Base-by-base conservation (phyloP, 192 early-diverging fungal species). In the Backusella parvicylindrica region DNA sequence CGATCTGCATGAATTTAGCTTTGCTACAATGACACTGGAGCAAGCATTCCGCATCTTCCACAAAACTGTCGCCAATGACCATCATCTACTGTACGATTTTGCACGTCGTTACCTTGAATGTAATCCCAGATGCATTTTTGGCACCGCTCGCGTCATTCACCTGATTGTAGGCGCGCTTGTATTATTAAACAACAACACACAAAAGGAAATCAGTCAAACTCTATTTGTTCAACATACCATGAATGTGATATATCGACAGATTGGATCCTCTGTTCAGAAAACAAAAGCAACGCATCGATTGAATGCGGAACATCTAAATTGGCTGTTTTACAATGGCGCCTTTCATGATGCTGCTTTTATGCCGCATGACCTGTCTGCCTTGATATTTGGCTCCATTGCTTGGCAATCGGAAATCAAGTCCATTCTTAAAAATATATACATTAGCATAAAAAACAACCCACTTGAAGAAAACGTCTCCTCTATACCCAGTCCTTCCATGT, bases 31-130 rank as follows among this genome's bases (percentile, higher is more conserved):
- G 38, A 73, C 50, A 1, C 18, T 81, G 0, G 79, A 81, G 49
- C 64, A 76, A n/a, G 79, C 74, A 15, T 76, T 80, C 18, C 43
- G 79, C 77, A 63, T 72, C 12, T 78, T 98, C 56, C 95, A 95
- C 72, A 78, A 83, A 66, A 91, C 93, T 31, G 81, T 97, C 0
- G 85, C 88, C 21, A 93, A 67, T 94, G 91, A n/a, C 16, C 96
- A 98, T 77, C 88, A 95, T 12, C 95, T 98, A 78, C 88, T 93
- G 35, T 89, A 98, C 43, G 96, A 96, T 77, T 92, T 98, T 83
- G 85, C 96, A 12, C 78, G 84, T 64, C 86, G 93, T 0, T 98
- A 91, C 80, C 91, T 89, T 75, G 90, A 91, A 40, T 98, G 95
- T 79, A 97, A 98, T 76, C 88, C 89, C 6, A 79, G 86, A 65